Percentiles rank a stretch among this genome's conserved stretches.
Evolutionary conservation across 2,329 filamentous ascomycete genomes (phyloP).

Genomic region (Pseudophaeomoniella oleicola): DNA sequence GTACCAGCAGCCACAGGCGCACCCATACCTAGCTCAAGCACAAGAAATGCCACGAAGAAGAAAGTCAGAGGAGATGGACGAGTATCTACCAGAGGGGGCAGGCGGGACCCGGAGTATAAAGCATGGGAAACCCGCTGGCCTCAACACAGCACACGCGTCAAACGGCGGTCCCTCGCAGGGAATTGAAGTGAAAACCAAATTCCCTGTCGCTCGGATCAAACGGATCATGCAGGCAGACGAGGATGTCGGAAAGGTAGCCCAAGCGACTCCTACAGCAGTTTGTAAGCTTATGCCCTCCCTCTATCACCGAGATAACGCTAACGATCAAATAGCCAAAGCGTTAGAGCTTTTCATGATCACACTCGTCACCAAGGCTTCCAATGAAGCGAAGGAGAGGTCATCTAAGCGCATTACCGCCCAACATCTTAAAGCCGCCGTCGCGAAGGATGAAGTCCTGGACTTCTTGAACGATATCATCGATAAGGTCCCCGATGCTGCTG

Average conservation of each 20-base stretch:
- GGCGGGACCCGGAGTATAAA: slow-evolving; percentile 4
- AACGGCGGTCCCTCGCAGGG: slow-evolving; percentile 35
- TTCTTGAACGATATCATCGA: slow-evolving; percentile 83
- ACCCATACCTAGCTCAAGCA: slow-evolving; percentile 8
- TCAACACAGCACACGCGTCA: no score
- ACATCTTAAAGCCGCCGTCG: slow-evolving; percentile 84
- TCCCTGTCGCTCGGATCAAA: slow-evolving; percentile 94
- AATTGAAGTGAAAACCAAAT: slow-evolving; percentile 80
- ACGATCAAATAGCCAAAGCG: slow-evolving; percentile 56
- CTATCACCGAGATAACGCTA: slow-evolving; percentile 1
- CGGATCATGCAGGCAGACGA: slow-evolving; percentile 99
- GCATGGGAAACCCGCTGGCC: background rate
- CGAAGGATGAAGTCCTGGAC: slow-evolving; percentile 83
- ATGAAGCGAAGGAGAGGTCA: slow-evolving; percentile 65
- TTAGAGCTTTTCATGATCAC: slow-evolving; percentile 97
- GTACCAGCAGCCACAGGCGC: slow-evolving; percentile 21
- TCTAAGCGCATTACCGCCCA: slow-evolving; percentile 80
- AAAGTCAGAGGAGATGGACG: slow-evolving; percentile 18
- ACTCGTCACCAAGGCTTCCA: slow-evolving; percentile 74
- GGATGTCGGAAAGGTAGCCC: slow-evolving; percentile 94
- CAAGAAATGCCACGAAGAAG: slow-evolving; percentile 28
- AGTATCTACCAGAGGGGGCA: slow-evolving; percentile 5
- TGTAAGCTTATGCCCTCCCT: slow-evolving; percentile 33
- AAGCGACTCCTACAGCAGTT: slow-evolving; percentile 91
- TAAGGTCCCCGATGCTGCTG: slow-evolving; percentile 57